Evolutionary conservation across 2,329 filamentous ascomycete genomes (phyloP), one percentile per base, ranked within the genome.

Genomic region (Bipolaris cookei): DNA sequence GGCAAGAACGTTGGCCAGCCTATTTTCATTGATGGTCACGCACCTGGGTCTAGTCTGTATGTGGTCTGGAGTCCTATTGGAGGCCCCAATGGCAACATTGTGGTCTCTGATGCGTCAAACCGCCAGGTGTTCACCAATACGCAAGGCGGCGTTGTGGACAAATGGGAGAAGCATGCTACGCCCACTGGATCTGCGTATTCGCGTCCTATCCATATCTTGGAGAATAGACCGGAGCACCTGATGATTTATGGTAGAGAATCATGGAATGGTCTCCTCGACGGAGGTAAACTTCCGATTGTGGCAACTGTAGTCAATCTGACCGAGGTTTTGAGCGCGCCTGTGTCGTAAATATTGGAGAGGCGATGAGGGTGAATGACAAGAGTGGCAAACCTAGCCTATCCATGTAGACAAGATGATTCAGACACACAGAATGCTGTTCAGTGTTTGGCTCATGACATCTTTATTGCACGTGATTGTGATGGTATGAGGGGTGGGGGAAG

Each of bases 31-130:
- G 63, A 63, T 25, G 64, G 66, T 44, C 45, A 21, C 2, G 63
- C 57, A 11, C 64, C 66, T 4, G 67, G 66, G 35, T 64, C 63
- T 3, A 56, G 51, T 16, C 66, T 63, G 0, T 67, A 66, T 18
- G 67, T 68, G 0, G 47, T 66, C 35, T 70, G 67, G 67, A 65
- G 51, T n/a, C 63, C 67, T 4, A 8, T 63, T 1, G 64, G 66
- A 6, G 67, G 67, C 3, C 54, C 59, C 8, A 67, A 66, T 13
- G 67, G 67, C 3, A 70, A 62, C 0, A 67, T 66, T 18, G 48
- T 66, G 2, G 66, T 67, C 18, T 59, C 54, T 10, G 64, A 67
- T 50, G 62, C 64, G 13, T 25, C 25, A 28, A 59, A 66, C 42
- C 43, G 54, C 3, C 63, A 63, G 41, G 64, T 68, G 2, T 68